Base-by-base conservation (phyloP, 179 eudicot species). In the Heliamphora pulchella region DNA sequence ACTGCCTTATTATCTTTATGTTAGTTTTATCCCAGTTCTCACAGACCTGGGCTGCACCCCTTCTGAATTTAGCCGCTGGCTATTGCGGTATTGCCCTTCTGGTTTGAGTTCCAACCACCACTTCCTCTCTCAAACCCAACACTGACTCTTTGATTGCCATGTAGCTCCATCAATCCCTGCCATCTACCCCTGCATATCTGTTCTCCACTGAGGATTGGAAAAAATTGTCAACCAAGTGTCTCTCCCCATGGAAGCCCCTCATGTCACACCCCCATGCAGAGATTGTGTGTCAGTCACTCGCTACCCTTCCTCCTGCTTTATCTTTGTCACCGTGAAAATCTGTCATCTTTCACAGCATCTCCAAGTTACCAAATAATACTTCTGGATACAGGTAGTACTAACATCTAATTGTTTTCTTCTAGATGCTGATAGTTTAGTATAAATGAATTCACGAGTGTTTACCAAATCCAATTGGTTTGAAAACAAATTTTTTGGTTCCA, bases 81-180 rank as follows among this genome's bases (percentile, higher is more conserved):
- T 22, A 44, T 64, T 57, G 10, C 15, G 14, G n/a, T n/a, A n/a
- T n/a, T n/a, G n/a, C 65, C 64, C 20, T 61, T 61, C 5, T 8
- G n/a, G 65, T 50, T 51, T 53, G 61, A 51, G 76, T n/a, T 18
- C 76, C 62, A 22, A 73, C 76, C 47, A 51, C 9, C 18, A 53
- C 20, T 39, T 51, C 43, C 47, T 73, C 8, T 54, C 14, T 73
- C 62, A 73, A 62, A 73, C 46, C n/a, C 18, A 46, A 73, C 54
- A 18, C 63, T 18, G 15, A 8, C 13, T 58, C 66, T 54, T 1
- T 39, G 20, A 74, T 13, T 54, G n/a, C 20, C 64, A 74, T 74
- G 48, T 48, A 71, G 47, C 63, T 75, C 41, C 78, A 50, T 75
- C 39, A 57, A 22, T 41, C 46, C 62, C 66, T 75, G 66, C 51